Base-by-base conservation (phyloP, 306 rosid species). In the Bauhinia variegata region DNA sequence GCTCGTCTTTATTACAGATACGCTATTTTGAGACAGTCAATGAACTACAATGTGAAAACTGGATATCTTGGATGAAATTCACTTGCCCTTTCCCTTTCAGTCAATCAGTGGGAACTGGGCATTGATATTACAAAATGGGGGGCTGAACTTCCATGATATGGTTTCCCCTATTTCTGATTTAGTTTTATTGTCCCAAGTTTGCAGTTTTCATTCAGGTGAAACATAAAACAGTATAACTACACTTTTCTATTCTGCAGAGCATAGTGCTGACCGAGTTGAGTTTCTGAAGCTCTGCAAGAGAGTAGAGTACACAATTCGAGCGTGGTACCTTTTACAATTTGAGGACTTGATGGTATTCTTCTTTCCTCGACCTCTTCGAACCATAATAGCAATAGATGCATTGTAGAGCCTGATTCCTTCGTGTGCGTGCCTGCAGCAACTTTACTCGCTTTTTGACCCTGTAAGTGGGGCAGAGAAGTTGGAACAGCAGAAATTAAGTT, bases 261-360 rank as follows among this genome's bases (percentile, higher is more conserved):
- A 83, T 33, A 57, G 86, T 71, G 69, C 88, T 32, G 99, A 93
- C 47, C 85, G 90, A 47, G 84, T 89, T 5, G 97, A 93, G 84
- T 93, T 93, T 82, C 79, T 90, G 72, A 93, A 90, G 83, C 91
- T 93, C 52, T 84, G 92, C 79, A 93, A 88, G 80, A 85, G 97
- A 75, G 79, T 88, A 19, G 99, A 93, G 82, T 93, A 86, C 78
- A 90, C 96, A 5, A 84, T 93, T 81, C 87, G 99, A 63, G 99
- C 99, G 42, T 93, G 97, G 99, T 93, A 88, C 74, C 95, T 89
- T 63, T 85, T 93, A 44, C 99, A 93, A 50, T 93, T 90, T 65
- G 99, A 93, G 81, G 99, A 93, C 75, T 79, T 93, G 87, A 93
- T 93, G 99, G 96, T 93, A 87, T 41, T 60, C 33, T 38, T 76